Conservation (phyloP, 345 rosid species). For the Cardamine occulta region DNA sequence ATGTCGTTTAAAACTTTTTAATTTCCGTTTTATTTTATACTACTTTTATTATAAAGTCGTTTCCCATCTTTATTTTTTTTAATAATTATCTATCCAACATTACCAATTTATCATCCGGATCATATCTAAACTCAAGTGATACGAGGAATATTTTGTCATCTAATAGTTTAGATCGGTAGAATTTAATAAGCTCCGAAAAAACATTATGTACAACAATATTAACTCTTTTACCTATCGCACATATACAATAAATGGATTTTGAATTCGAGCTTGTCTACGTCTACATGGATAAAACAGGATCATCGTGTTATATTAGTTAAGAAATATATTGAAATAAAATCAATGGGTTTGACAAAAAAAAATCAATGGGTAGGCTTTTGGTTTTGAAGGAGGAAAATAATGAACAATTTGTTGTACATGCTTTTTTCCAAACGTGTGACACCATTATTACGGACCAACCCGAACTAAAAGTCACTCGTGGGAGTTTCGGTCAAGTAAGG, state of each 20-base stretch:
- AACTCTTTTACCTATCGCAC: neutral
- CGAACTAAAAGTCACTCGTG: constrained; percentile 18
- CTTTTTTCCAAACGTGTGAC: constrained; percentile 12
- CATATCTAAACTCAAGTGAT: constrained; percentile 6
- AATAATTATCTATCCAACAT: neutral
- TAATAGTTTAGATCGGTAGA: constrained; percentile 5
- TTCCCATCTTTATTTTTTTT: neutral
- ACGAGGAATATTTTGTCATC: constrained; percentile 13
- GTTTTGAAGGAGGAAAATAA: neutral
- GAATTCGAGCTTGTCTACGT: neutral
- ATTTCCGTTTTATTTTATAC: neutral
- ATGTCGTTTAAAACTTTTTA: neutral
- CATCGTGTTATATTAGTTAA: neutral
- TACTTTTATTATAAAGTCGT: neutral
- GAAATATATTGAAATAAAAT: neutral
- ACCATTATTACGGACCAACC: neutral
- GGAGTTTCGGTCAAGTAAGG: constrained; percentile 19
- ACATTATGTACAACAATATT: neutral
- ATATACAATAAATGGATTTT: neutral
- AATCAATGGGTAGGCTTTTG: neutral
- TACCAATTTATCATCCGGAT: neutral
- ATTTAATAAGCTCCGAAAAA: neutral
- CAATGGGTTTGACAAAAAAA: neutral
- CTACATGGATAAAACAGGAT: neutral
- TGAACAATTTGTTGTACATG: constrained; percentile 4